Evolutionary conservation across 2,329 filamentous ascomycete genomes (phyloP).

Genomic region (Ophiostoma populinum): DNA sequence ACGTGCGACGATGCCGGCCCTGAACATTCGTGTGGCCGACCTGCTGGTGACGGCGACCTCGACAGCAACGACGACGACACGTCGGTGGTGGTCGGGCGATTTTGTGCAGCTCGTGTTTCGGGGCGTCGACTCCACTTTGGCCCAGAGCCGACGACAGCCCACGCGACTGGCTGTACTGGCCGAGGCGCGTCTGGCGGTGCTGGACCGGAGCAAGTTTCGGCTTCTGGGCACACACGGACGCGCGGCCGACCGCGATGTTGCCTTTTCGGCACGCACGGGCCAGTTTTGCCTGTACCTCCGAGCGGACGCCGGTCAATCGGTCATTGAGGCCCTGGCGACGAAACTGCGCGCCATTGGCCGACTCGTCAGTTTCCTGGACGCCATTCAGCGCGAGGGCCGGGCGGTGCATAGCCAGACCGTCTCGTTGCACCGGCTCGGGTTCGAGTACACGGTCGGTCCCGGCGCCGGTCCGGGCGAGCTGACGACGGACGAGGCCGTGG

Average conservation of each 20-base stretch:
- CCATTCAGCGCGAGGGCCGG: slow-evolving; percentile 38
- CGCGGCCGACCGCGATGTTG: slow-evolving; percentile 39
- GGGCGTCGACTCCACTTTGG: slow-evolving; percentile 22
- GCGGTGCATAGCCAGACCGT: slow-evolving; percentile 40
- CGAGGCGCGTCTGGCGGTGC: slow-evolving; percentile 37
- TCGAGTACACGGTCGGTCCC: slow-evolving; percentile 39
- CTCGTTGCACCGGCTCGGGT: slow-evolving; percentile 44
- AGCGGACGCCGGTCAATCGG: slow-evolving; percentile 38
- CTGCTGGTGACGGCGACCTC: slow-evolving; percentile 13
- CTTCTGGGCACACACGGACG: slow-evolving; percentile 28
- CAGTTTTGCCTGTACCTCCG: slow-evolving; percentile 45
- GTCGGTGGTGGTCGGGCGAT: slow-evolving; percentile 38
- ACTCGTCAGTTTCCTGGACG: slow-evolving; percentile 51
- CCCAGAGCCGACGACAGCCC: not conserved
- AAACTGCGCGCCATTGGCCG: slow-evolving; percentile 51
- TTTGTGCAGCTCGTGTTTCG: slow-evolving; percentile 40
- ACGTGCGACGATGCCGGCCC: slow-evolving; percentile 28
- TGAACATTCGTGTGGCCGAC: slow-evolving; percentile 32
- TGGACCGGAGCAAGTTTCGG: slow-evolving; percentile 34
- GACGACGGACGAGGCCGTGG: slow-evolving; percentile 3
- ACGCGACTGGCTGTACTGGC: slow-evolving; percentile 22
- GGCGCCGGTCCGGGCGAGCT: not conserved
- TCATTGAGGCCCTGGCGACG: slow-evolving; percentile 39
- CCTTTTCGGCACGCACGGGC: slow-evolving; percentile 40
- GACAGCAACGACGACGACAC: not conserved